A percentile compares a stretch with the other conserved stretches of the same genome.
These are phyloP conservation scores for Coemansia sp. DNA, from an alignment of 192 early-diverging fungal species.

Conservation along the genomic window DNA sequence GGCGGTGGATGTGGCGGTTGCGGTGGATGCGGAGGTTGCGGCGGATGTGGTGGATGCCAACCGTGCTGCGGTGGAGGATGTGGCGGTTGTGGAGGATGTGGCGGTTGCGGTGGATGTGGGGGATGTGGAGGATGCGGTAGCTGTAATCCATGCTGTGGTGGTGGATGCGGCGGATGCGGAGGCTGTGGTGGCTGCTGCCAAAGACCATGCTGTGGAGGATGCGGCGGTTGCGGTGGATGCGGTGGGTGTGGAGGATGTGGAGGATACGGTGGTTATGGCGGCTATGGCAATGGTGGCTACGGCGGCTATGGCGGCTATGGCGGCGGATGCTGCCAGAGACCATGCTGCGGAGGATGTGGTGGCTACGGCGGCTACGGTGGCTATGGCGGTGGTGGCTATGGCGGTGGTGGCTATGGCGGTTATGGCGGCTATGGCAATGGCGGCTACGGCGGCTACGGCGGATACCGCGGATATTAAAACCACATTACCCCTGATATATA, in stretches of 20 bases:
- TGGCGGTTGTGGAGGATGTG: constrained; percentile 11
- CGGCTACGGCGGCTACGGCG: constrained; percentile 2
- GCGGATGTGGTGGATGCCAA: constrained; percentile 9
- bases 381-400: constrained; percentile 28
- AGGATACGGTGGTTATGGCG: constrained; percentile 11
- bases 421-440: neutral
- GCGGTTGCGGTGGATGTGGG: constrained; percentile 23
- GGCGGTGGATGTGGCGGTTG: constrained; percentile 3
- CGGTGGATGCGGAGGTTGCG: constrained; percentile 16
- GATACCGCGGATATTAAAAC: constrained; percentile 6
- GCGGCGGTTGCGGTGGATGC: constrained; percentile 7
- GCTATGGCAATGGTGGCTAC: constrained; percentile 18
- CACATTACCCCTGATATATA: neutral
- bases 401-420: neutral
- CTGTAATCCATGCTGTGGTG: neutral
- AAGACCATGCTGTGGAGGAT: constrained; percentile 16
- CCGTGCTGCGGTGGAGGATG: constrained; percentile 15
- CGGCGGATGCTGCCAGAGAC: constrained; percentile 15
- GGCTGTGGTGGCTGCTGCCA: constrained; percentile 25
- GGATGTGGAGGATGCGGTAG: constrained; percentile 20
- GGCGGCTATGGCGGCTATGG: constrained; percentile 27
- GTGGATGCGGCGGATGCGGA: constrained; percentile 18
- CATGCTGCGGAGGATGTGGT: constrained; percentile 20
- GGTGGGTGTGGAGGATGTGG: constrained; percentile 32
- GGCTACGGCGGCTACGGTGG: constrained; percentile 25